Evolutionary conservation across 176 grass and related monocot species (phyloP).

Genomic region (maize (Zea mays)): DNA sequence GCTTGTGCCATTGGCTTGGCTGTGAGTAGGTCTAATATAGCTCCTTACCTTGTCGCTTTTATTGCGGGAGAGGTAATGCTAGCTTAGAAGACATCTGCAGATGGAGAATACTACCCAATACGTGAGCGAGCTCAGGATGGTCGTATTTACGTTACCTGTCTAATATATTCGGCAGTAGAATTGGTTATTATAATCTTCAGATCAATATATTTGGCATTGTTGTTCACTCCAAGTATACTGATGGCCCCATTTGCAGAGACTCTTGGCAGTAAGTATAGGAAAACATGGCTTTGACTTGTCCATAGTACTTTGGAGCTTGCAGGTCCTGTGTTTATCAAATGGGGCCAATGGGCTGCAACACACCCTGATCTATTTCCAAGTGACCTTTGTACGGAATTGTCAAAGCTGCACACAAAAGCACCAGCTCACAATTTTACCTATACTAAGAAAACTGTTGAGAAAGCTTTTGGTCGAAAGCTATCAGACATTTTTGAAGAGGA

Average conservation of each 20-base stretch:
- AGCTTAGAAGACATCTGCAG: too few relatives aligned
- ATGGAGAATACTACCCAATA: too few relatives aligned
- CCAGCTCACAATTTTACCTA: conserved; percentile 78
- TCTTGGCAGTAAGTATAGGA: conserved; percentile 65
- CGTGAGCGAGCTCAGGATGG: too few relatives aligned
- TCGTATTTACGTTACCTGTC: too few relatives aligned
- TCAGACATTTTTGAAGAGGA: conserved; percentile 69
- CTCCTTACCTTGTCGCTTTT: too few relatives aligned
- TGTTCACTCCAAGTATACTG: conserved; percentile 82
- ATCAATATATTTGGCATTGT: conserved; percentile 67
- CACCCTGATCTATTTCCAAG: conserved; percentile 79
- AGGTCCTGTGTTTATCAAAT: conserved; percentile 96
- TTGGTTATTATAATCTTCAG: too few relatives aligned
- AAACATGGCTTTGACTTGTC: conserved; percentile 77
- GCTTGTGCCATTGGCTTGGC: too few relatives aligned
- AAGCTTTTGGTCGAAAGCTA: too few relatives aligned
- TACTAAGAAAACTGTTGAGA: conserved; percentile 54
- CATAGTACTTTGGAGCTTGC: conserved; percentile 75
- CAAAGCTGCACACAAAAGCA: conserved; percentile 84
- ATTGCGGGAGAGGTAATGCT: too few relatives aligned
- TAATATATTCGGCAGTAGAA: too few relatives aligned
- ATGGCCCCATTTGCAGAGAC: conserved; percentile 84
- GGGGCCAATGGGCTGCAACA: conserved; percentile 84
- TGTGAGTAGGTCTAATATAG: too few relatives aligned
- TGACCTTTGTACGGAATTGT: conserved; percentile 73